Conservation (phyloP, 2,329 filamentous ascomycete genomes). For the Penicillium concentricum region DNA sequence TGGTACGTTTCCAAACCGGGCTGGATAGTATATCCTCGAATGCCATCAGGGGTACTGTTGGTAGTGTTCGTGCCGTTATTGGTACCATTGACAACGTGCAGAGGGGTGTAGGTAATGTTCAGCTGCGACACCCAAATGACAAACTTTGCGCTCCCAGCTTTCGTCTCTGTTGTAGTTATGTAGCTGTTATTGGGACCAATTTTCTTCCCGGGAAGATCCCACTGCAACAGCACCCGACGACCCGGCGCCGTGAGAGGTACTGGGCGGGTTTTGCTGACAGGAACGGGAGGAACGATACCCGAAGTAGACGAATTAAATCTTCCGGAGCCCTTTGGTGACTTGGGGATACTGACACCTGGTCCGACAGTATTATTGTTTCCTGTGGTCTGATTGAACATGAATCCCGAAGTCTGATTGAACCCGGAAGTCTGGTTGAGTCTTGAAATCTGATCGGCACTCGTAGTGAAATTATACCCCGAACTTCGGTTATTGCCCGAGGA, state of each 20-base stretch:
- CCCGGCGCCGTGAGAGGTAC: slow-evolving; percentile 76
- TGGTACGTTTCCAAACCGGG: slow-evolving; percentile 67
- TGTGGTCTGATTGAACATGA: slow-evolving; percentile 41
- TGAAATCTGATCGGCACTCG: background rate
- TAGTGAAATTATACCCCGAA: background rate
- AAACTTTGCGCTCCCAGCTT: slow-evolving; percentile 60
- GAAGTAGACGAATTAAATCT: background rate
- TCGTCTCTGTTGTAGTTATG: slow-evolving; percentile 55
- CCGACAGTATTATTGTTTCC: slow-evolving; percentile 61
- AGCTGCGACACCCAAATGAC: slow-evolving; percentile 77
- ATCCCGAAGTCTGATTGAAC: background rate
- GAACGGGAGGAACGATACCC: slow-evolving; percentile 59
- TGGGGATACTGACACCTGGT: slow-evolving; percentile 34
- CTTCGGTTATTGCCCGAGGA: slow-evolving; percentile 53
- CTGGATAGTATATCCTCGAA: slow-evolving; percentile 66
- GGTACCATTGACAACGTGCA: slow-evolving; percentile 48
- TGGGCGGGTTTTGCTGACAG: slow-evolving; percentile 57
- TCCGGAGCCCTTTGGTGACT: slow-evolving; percentile 53
- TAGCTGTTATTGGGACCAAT: slow-evolving; percentile 84
- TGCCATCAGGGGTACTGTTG: slow-evolving; percentile 38
- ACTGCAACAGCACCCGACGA: slow-evolving; percentile 66
- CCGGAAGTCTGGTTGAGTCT: slow-evolving; percentile 37
- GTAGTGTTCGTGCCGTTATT: slow-evolving; percentile 45
- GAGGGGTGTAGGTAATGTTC: slow-evolving; percentile 67
- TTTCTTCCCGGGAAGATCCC: slow-evolving; percentile 67